Evolutionary conservation across 2,329 filamentous ascomycete species (phyloP).

Genomic region (Dothistroma pini): DNA sequence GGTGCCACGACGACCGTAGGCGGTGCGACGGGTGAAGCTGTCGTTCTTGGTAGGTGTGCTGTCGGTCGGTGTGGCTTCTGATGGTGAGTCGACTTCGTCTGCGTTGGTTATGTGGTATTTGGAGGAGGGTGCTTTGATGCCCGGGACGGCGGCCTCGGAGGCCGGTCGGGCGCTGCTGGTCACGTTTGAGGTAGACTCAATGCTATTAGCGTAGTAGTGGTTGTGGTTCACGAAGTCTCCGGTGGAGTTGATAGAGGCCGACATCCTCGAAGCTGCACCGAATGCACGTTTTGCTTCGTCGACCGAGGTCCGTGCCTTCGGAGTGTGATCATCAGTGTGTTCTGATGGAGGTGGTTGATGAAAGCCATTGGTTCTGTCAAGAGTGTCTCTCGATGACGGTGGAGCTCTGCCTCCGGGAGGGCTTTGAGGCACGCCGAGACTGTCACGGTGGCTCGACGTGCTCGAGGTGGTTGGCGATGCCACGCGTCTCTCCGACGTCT

Average conservation of each 20-base stretch:
- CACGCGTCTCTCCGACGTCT: conserved; percentile 39
- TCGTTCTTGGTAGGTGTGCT: conserved; percentile 25
- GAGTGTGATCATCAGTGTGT: conserved; percentile 22
- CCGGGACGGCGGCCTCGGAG: conserved; percentile 7
- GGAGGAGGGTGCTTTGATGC: conserved; percentile 15
- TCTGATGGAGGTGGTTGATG: conserved; percentile 31
- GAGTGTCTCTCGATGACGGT: conserved; percentile 13
- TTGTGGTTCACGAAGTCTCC: conserved; percentile 25
- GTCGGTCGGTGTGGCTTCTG: conserved; percentile 10
- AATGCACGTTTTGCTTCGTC: conserved; percentile 23
- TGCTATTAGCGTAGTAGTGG: conserved; percentile 28
- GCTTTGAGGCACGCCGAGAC: conserved; percentile 74
- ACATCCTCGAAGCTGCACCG: conserved; percentile 17
- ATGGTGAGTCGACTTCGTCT: conserved; percentile 20
- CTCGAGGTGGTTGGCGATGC: conserved; percentile 30
- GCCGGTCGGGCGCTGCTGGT: conserved; percentile 13
- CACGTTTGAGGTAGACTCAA: conserved; percentile 22
- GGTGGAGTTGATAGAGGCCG: conserved; percentile 29
- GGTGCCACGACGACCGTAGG: conserved; percentile 41
- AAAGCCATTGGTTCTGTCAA: conserved; percentile 26
- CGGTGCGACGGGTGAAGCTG: conserved; percentile 16
- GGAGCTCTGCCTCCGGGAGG: conserved; percentile 31
- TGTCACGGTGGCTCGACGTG: conserved; percentile 51
- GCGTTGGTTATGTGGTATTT: conserved; percentile 14
- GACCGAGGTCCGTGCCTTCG: conserved; percentile 20